phyloP scores from a whole-genome alignment of 192 early-diverging fungal species.

The Backusella westeae region DNA sequence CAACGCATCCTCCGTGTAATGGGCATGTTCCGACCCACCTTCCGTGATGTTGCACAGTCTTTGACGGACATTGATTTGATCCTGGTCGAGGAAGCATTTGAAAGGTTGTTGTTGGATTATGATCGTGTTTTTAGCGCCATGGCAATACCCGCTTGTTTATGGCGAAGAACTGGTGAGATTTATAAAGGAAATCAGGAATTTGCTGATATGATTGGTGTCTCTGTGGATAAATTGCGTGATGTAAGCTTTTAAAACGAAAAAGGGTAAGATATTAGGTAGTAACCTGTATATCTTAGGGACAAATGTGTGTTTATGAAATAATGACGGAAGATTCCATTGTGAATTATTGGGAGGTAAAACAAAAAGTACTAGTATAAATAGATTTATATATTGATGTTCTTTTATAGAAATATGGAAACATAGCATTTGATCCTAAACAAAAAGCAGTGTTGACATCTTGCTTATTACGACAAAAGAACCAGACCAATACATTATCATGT shows the following conservation, averaged over 20 bases:
- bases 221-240: constrained; percentile 80
- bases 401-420: constrained; percentile 87
- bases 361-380: background rate
- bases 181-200: constrained; percentile 97
- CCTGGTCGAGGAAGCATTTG: constrained; percentile 94
- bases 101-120: constrained; percentile 91
- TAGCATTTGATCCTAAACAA: constrained; percentile 95
- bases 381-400: background rate
- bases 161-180: constrained; percentile 96
- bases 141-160: constrained; percentile 92
- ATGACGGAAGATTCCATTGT: constrained; percentile 93
- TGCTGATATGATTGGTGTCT: constrained; percentile 82
- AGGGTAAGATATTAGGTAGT: constrained; percentile 8
- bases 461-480: constrained; percentile 62
- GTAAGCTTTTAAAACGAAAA: constrained; percentile 30
- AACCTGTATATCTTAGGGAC: constrained; percentile 11
- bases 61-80: constrained; percentile 95
- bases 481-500: constrained; percentile 61
- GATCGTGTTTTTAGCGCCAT: constrained; percentile 93
- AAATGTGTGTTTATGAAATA: constrained; percentile 62
- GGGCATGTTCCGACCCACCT: constrained; percentile 85
- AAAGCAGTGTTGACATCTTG: constrained; percentile 96
- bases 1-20: constrained; percentile 86
- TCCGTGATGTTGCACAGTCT: constrained; percentile 83
- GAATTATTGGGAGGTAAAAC: constrained; percentile 95